Percentiles rank a stretch among this genome's conserved stretches.
phyloP scores from a whole-genome alignment of 495 filamentous ascomycete species.

The Cenococcum geophilum region DNA sequence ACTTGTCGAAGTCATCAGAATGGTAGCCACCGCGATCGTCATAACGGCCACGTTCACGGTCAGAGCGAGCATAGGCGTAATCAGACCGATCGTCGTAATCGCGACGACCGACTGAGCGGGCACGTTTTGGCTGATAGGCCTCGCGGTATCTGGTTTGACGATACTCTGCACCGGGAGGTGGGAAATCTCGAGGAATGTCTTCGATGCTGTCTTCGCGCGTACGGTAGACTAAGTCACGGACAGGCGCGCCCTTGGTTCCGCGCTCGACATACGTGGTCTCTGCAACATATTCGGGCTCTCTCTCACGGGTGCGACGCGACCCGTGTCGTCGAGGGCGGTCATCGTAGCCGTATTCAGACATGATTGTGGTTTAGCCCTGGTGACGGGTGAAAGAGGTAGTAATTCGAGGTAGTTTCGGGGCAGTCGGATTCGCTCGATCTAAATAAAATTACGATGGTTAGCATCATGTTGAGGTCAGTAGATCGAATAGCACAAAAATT shows the following conservation, averaged over 20 bases:
- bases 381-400: background rate
- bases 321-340: constrained; percentile 20
- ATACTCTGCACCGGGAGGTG: constrained; percentile 36
- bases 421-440: constrained; percentile 8
- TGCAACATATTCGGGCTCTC: constrained; percentile 40
- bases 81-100: constrained; percentile 33
- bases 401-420: constrained; percentile 4
- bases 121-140: constrained; percentile 33
- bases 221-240: constrained; percentile 40
- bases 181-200: constrained; percentile 42
- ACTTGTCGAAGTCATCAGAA: constrained; percentile 32
- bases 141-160: constrained; percentile 32
- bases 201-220: constrained; percentile 41
- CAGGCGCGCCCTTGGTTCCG: constrained; percentile 34
- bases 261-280: constrained; percentile 43
- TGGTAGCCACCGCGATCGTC: constrained; percentile 36
- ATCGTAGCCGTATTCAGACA: constrained; percentile 37
- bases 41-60: constrained; percentile 25
- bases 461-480: background rate
- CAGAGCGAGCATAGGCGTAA: constrained; percentile 32
- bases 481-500: background rate
- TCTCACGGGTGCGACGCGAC: constrained; percentile 32
- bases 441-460: background rate
- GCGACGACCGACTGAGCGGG: constrained; percentile 32
- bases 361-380: constrained; percentile 11